Conservation (phyloP, 306 rosid genomes). For the Alnus glutinosa region DNA sequence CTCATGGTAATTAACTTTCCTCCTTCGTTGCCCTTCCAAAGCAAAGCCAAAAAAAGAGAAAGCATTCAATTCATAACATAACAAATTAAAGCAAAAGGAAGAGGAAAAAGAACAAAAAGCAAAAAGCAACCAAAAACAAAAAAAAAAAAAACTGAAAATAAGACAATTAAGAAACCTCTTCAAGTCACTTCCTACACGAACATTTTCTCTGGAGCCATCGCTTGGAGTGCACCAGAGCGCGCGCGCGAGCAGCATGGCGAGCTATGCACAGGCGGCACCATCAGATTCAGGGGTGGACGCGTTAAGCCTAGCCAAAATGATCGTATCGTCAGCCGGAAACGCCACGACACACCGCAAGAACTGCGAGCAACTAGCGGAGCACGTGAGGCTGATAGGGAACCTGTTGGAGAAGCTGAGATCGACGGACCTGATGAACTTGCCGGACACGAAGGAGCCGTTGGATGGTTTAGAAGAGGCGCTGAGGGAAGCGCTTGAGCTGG, state of each 20-base stretch:
- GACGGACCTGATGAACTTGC: slow-evolving; percentile 31
- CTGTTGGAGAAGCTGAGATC: slow-evolving; percentile 32
- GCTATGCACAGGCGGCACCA: neutral
- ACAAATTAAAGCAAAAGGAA: neutral
- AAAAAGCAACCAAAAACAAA: too few species aligned
- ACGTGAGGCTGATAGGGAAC: slow-evolving; percentile 31
- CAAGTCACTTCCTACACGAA: neutral
- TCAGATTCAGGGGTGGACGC: neutral
- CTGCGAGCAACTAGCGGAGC: slow-evolving; percentile 40
- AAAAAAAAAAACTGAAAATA: neutral
- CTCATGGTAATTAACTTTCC: too few species aligned
- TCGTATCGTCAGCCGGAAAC: slow-evolving; percentile 28
- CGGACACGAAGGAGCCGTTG: slow-evolving; percentile 37
- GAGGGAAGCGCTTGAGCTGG: slow-evolving; percentile 28
- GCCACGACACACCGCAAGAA: slow-evolving; percentile 36
- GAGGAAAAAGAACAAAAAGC: neutral
- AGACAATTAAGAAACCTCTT: neutral
- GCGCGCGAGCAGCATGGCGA: slow-evolving; percentile 3
- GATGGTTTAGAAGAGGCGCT: slow-evolving; percentile 34
- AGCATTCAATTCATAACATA: neutral
- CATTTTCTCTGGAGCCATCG: neutral
- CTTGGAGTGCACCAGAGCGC: neutral
- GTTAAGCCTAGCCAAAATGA: slow-evolving; percentile 7
- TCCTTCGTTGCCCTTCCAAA: neutral
- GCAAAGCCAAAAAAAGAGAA: neutral